Percentiles rank a stretch among this genome's conserved stretches.
These are phyloP conservation scores for Choiromyces venosus DNA, from an alignment of 495 filamentous ascomycete genomes.

Conservation along the genomic window DNA sequence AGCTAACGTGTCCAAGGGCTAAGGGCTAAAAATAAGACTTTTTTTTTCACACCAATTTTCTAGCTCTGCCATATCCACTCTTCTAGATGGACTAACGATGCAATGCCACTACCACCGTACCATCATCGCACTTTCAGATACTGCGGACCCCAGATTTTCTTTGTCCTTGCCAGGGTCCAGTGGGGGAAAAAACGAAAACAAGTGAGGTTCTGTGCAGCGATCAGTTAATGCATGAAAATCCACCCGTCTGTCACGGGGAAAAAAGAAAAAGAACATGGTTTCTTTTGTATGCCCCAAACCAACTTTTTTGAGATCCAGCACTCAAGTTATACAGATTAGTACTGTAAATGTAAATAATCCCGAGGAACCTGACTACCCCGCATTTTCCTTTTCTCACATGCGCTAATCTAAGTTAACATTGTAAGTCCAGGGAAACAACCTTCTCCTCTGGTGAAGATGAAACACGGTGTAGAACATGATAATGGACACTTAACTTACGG, in stretches of 20 bases:
- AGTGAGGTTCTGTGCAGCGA: not conserved
- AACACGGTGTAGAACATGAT: not conserved
- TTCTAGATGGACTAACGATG: not conserved
- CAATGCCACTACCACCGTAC: not conserved
- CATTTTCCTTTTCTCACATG: no score
- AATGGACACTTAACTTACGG: no score
- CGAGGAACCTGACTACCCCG: not conserved
- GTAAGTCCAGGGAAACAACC: not conserved
- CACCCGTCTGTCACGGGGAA: not conserved
- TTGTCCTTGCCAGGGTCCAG: not conserved
- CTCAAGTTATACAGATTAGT: no score
- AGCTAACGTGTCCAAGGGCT: not conserved
- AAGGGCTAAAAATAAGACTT: not conserved
- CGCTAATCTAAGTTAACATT: not conserved
- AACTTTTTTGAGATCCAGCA: not conserved
- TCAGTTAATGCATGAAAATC: not conserved
- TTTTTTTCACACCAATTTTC: not conserved
- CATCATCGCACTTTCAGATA: no score
- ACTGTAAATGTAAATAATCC: no score
- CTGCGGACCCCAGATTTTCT: not conserved
- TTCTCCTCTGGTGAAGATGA: not conserved
- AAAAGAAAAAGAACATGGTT: no score
- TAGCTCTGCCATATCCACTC: not conserved
- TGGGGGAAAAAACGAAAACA: not conserved
- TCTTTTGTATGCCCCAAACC: no score